A percentile compares a stretch with the other conserved stretches of the same genome.
phyloP scores from a whole-genome alignment of 148 eudicot genomes.

The Bassia scoparia region DNA sequence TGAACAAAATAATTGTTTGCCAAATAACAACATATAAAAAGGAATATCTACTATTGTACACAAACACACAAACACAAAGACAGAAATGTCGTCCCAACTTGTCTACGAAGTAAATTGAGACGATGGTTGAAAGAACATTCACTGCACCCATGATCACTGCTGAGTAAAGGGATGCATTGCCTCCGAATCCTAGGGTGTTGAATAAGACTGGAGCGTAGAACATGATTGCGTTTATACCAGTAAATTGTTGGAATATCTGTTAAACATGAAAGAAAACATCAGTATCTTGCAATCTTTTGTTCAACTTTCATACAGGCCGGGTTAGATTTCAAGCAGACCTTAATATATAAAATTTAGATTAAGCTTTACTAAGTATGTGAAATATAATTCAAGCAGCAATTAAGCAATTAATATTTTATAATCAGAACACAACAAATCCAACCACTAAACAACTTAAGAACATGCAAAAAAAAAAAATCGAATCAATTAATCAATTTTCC shows the following conservation, averaged over 20 bases:
- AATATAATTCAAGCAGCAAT: too few species aligned
- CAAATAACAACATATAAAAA: too few species aligned
- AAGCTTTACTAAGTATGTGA: too few species aligned
- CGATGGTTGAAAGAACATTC: constrained; percentile 71
- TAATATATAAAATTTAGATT: background rate
- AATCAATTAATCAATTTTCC: too few species aligned
- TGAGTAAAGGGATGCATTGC: constrained; percentile 75
- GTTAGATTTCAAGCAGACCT: background rate
- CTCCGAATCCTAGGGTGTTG: constrained; percentile 70
- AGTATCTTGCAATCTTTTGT: too few species aligned
- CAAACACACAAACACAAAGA: too few species aligned
- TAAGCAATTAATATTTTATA: too few species aligned
- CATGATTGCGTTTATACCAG: constrained; percentile 96
- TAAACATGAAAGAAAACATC: background rate
- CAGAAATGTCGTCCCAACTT: constrained; percentile 69
- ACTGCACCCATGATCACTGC: constrained; percentile 83
- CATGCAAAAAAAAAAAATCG: too few species aligned
- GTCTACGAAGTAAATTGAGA: constrained; percentile 84
- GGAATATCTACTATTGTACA: too few species aligned
- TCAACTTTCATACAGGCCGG: background rate
- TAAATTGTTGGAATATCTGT: constrained; percentile 88
- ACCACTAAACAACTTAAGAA: too few species aligned
- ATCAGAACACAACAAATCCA: too few species aligned
- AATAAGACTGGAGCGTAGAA: constrained; percentile 94
- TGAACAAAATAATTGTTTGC: too few species aligned